Base-by-base conservation (phyloP, 177 flowering plant genomes). In the Tripterygium wilfordii region DNA sequence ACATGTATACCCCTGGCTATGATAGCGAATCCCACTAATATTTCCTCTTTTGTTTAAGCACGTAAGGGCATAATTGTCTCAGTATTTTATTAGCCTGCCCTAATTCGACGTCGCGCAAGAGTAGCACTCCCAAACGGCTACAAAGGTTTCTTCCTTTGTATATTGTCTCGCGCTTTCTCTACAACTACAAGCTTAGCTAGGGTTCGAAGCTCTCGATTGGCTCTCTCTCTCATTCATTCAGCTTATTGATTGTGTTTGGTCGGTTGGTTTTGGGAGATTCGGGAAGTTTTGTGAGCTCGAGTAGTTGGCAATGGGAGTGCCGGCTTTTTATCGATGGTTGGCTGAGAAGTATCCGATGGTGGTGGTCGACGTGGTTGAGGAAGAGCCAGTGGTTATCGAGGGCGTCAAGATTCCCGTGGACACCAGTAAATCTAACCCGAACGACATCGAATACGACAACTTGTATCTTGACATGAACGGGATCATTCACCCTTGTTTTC, bases 391-490 rank as follows among this genome's bases (percentile, higher is more conserved):
- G 0, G 96, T 55, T 10, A 87, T 90, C 44, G 85, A 85, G 2
- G 85, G 82, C 36, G 52, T 79, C 33, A 42, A 59, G 28, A 85
- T 92, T 50, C 94, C 96, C 2, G 77, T 88, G 29, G 96, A 92
- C 42, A 82, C 96, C 15, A 85, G 84, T 52, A 82, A 84, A 47
- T 86, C 86, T 3, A 88, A 88, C 60, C 96, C 98, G 40, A 88
- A 89, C 61, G 56, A 65, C 19, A 29, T 88, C 24, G 98, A 88
- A 49, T 86, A 51, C 45, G 98, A 91, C 48, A 91, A 91, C 52
- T 72, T 91, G 10, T 91, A 91, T 49, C 90, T 88, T 39, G 96
- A 91, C 62, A 91, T 88, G 98, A 91, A 91, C 52, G 95, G 90
- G 30, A 88, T 91, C 56, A 86, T 92, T 48, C 98, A 88, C 44